Evolutionary conservation across 1,284 basidiomycete genomes (phyloP).

Genomic region (Fomes fomentarius): DNA sequence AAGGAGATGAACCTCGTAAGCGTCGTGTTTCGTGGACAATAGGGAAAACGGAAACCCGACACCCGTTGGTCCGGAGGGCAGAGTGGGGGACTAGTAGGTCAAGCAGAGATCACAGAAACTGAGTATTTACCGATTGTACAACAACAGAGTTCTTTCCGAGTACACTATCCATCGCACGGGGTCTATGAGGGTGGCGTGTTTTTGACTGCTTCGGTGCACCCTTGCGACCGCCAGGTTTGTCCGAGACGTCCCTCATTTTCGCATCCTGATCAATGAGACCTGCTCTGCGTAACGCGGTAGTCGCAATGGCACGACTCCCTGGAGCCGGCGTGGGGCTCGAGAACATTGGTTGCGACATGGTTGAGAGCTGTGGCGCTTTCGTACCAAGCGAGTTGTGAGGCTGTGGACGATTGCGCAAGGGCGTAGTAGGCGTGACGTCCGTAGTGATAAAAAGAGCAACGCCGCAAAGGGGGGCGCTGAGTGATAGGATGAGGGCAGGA

Average conservation of each 20-base stretch:
- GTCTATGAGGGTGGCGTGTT: slow-evolving; percentile 62
- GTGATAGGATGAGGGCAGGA: slow-evolving; percentile 3
- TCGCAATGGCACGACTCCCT: slow-evolving; percentile 57
- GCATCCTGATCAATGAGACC: slow-evolving; percentile 76
- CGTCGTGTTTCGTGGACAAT: slow-evolving; percentile 38
- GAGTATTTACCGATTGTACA: slow-evolving; percentile 59
- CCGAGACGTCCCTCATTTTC: slow-evolving; percentile 68
- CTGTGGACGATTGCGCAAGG: slow-evolving; percentile 21
- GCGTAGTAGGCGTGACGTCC: slow-evolving; percentile 17
- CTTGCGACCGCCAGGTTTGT: slow-evolving; percentile 72
- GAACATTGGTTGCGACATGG: slow-evolving; percentile 43
- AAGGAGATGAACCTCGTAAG: slow-evolving; percentile 41
- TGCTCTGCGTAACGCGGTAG: slow-evolving; percentile 63
- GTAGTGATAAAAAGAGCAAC: slow-evolving; percentile 9
- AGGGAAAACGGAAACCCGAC: slow-evolving; percentile 34
- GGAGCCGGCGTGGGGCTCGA: slow-evolving; percentile 51
- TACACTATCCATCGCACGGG: slow-evolving; percentile 58
- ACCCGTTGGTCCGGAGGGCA: slow-evolving; percentile 31
- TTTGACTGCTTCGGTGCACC: slow-evolving; percentile 57
- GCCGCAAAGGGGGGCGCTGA: slow-evolving; percentile 13
- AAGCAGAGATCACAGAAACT: slow-evolving; percentile 26
- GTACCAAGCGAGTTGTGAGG: slow-evolving; percentile 16
- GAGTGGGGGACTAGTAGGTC: slow-evolving; percentile 34
- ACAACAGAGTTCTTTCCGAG: slow-evolving; percentile 48
- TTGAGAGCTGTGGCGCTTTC: slow-evolving; percentile 18